Evolutionary conservation across 192 early-diverging fungal species (phyloP).

Genomic region (Rhizophagus clarus): DNA sequence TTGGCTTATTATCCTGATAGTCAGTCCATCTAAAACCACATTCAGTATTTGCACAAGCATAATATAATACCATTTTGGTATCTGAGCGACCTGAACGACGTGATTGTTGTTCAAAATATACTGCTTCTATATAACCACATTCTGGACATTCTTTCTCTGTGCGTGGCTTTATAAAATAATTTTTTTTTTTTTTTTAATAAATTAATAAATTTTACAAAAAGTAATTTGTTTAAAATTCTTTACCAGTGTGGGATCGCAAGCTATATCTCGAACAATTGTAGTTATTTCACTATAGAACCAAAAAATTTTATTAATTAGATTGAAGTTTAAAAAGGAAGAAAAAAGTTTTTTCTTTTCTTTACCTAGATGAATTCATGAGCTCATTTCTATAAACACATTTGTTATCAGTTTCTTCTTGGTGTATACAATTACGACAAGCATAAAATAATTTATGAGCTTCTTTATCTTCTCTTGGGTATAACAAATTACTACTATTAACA

Average conservation of each 20-base stretch:
- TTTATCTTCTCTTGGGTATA: conserved; percentile 78
- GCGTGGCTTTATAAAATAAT: conserved; percentile 52
- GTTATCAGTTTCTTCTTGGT: conserved; percentile 70
- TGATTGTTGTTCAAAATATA: conserved; percentile 77
- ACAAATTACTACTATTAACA: conserved; percentile 68
- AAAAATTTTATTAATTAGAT: neutral
- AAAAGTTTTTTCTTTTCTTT: conserved; percentile 21
- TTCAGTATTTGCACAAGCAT: conserved; percentile 68
- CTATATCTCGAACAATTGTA: conserved; percentile 72
- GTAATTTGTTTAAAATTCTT: neutral
- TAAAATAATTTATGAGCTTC: conserved; percentile 56
- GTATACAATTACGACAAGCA: conserved; percentile 80
- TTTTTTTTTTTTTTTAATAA: neutral
- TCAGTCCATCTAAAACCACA: conserved; percentile 73
- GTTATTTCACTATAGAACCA: conserved; percentile 60
- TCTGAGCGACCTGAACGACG: conserved; percentile 47
- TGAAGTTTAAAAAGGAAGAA: neutral
- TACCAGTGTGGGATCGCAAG: conserved; percentile 75
- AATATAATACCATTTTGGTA: conserved; percentile 79
- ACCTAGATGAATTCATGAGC: conserved; percentile 60
- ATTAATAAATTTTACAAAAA: neutral
- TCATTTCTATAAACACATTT: conserved; percentile 77
- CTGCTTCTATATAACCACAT: conserved; percentile 62
- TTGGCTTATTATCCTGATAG: neutral
- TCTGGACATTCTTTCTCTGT: conserved; percentile 62